Evolutionary conservation across 1,139 yeast genomes (phyloP), one percentile per base, ranked within the genome.

Genomic region (Candida tetrigidarum): DNA sequence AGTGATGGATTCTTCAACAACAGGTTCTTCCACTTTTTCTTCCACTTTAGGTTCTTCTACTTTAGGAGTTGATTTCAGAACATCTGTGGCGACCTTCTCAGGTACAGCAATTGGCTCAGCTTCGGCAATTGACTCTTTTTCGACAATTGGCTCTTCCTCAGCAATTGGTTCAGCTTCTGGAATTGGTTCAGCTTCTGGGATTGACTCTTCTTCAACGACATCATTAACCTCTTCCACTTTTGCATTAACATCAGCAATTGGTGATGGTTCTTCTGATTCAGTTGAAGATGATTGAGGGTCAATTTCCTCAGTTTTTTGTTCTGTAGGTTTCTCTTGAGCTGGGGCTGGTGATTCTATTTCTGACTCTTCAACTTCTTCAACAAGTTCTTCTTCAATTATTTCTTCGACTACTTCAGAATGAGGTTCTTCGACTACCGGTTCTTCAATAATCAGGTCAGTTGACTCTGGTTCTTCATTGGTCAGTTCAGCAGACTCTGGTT

Each of bases 341-440:
- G 8, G 20, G 7, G 34, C 10, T 6, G 8, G 34, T 29, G 34
- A 33, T 33, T 10, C 7, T 6, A 5, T 3, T 33, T 20, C 38
- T 11, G 38, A 19, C 14, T 26, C 38, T 22, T 14, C 19, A 3
- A 35, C 27, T 26, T 26, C 30, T 25, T 35, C 30, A 5, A 35
- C 39, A 1, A 27, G n/a, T 14, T 25, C 30, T 18, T 29, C 37
- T 25, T 40, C 38, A 25, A 25, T 36, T 18, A 26, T 18, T 23
- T 18, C 23, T 35, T 18, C 44, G 15, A 15, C 30, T 7, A 26
- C 14, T 35, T 18, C 42, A 22, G 25, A 22, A 22, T 5, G 9
- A 22, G 23, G 23, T 27, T 37, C 37, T 22, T n/a, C 29, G 12
- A n/a, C 11, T 4, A 10, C 12, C 9, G 29, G 29, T n/a, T 26